Evolutionary conservation across 371 early-diverging fungal genomes (phyloP).

Genomic region (Mucor irregularis): DNA sequence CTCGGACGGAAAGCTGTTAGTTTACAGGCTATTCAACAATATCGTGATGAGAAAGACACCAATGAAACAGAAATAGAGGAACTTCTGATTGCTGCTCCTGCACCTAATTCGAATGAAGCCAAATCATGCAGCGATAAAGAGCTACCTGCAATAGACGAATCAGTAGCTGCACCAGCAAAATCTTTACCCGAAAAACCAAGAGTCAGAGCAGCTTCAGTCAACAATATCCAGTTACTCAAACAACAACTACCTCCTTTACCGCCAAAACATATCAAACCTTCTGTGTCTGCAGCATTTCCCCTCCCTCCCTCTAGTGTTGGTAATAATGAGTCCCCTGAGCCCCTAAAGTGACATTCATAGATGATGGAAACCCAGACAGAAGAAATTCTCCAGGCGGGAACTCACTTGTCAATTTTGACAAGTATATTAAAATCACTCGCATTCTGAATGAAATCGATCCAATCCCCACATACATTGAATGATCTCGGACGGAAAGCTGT

Average conservation of each 20-base stretch:
- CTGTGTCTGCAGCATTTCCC: slow-evolving; percentile 10
- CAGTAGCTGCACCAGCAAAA: no score
- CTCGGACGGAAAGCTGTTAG: slow-evolving; percentile 42
- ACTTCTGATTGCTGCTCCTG: neutral
- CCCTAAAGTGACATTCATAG: slow-evolving; percentile 88
- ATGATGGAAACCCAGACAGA: slow-evolving; percentile 46
- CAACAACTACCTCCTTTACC: slow-evolving; percentile 6
- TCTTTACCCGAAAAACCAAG: neutral
- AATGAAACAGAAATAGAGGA: slow-evolving; percentile 3
- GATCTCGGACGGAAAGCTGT: slow-evolving; percentile 40
- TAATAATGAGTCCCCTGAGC: no score
- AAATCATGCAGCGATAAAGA: neutral
- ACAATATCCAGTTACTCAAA: neutral
- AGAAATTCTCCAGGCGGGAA: slow-evolving; percentile 37
- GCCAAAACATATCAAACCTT: slow-evolving; percentile 5
- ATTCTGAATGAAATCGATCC: slow-evolving; percentile 76
- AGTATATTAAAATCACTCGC: slow-evolving; percentile 64
- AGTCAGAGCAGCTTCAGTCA: slow-evolving; percentile 20
- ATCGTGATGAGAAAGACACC: slow-evolving; percentile 13
- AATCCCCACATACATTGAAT: slow-evolving; percentile 57
- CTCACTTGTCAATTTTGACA: slow-evolving; percentile 81
- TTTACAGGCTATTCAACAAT: slow-evolving; percentile 36
- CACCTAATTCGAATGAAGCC: neutral
- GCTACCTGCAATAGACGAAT: neutral
- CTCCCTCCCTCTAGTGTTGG: no score